phyloP scores from a whole-genome alignment of 306 rosid species.

The Styphnolobium japonicum region DNA sequence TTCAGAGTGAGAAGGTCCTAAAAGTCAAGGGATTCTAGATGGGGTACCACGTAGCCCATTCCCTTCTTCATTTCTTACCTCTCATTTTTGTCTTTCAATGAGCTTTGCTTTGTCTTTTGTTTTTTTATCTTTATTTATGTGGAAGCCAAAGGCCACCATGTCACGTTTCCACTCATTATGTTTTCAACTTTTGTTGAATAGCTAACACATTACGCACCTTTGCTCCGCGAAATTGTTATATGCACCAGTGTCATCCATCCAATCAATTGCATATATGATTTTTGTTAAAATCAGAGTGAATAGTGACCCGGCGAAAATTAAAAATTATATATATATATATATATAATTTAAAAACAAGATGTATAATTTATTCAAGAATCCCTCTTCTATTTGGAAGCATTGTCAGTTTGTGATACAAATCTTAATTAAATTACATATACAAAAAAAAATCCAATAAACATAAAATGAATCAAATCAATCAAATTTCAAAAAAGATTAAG shows the following conservation, averaged over 20 bases:
- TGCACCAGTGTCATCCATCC: neutral
- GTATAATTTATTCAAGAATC: too few relatives aligned
- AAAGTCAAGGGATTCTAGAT: slow-evolving; percentile 55
- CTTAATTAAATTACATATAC: too few relatives aligned
- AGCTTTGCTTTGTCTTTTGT: neutral
- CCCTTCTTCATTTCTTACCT: neutral
- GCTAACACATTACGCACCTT: neutral
- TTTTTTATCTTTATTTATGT: neutral
- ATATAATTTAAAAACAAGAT: too few relatives aligned
- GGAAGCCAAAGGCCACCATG: neutral
- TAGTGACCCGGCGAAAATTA: too few relatives aligned
- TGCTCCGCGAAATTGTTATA: neutral
- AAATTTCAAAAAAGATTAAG: neutral
- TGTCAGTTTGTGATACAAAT: neutral
- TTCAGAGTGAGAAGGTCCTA: neutral
- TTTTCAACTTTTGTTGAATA: slow-evolving; percentile 6
- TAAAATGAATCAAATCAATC: too few relatives aligned
- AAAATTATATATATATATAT: too few relatives aligned
- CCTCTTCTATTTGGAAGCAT: too few relatives aligned
- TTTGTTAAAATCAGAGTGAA: too few relatives aligned
- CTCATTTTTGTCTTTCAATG: slow-evolving; percentile 4
- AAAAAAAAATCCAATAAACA: too few relatives aligned
- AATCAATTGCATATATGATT: too few relatives aligned
- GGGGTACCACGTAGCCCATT: neutral
- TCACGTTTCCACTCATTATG: neutral